A percentile compares a stretch with the other conserved stretches of the same genome.
Conservation (phyloP, 1,139 yeast species). For the Geotrichum klebahnii region DNA sequence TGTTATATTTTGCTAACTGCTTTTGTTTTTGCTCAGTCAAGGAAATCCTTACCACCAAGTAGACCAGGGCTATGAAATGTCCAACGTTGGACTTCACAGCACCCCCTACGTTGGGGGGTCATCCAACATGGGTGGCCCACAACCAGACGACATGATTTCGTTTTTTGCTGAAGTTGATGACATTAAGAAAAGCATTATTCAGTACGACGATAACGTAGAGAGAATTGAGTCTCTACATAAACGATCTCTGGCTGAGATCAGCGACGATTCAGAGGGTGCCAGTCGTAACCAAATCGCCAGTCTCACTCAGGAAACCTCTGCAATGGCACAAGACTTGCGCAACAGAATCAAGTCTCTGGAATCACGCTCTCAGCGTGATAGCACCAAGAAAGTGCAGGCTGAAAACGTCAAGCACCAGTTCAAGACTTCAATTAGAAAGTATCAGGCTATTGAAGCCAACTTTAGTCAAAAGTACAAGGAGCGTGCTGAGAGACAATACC, state of each 20-base stretch:
- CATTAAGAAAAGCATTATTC: constrained; percentile 73
- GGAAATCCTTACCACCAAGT: constrained; percentile 9
- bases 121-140: neutral
- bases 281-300: constrained; percentile 73
- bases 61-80: constrained; percentile 14
- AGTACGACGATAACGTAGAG: constrained; percentile 71
- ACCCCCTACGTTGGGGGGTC: constrained; percentile 6
- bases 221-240: constrained; percentile 78
- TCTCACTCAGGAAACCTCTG: constrained; percentile 71
- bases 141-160: constrained; percentile 53
- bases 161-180: constrained; percentile 81
- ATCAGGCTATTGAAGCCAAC: constrained; percentile 79
- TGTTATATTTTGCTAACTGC: neutral
- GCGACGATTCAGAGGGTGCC: constrained; percentile 66
- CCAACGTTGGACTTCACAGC: constrained; percentile 1
- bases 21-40: neutral
- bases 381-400: constrained; percentile 83
- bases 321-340: constrained; percentile 71
- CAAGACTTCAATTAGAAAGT: constrained; percentile 78
- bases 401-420: constrained; percentile 83
- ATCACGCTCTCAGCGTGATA: constrained; percentile 62
- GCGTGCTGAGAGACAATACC: constrained; percentile 90
- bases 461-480: constrained; percentile 79
- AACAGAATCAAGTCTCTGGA: constrained; percentile 72
- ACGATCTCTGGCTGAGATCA: constrained; percentile 76